A percentile compares a stretch with the other conserved stretches of the same genome.
phyloP scores from a whole-genome alignment of 164 flowering plant species.

The Vitis cinerea region DNA sequence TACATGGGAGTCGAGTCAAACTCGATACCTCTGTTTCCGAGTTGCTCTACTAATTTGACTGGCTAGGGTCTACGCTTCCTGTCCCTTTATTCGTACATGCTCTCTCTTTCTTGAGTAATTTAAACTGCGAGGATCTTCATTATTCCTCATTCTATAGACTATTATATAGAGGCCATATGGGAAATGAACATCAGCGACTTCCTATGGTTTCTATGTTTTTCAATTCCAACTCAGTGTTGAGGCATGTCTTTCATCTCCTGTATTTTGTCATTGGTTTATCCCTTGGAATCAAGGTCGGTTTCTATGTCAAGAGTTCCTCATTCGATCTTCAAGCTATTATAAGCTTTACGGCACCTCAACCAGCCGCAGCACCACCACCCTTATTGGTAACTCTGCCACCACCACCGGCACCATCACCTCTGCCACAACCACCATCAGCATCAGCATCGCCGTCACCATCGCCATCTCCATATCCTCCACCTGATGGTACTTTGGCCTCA shows the following conservation, averaged over 20 bases:
- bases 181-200: slow-evolving; percentile 2
- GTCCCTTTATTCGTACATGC: neutral
- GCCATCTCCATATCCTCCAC: neutral
- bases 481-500: neutral
- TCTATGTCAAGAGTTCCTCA: slow-evolving; percentile 4
- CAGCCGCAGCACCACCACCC: neutral
- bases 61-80: neutral
- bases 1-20: neutral
- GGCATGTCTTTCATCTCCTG: slow-evolving; percentile 1
- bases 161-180: slow-evolving; percentile 1
- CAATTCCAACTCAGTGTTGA: neutral
- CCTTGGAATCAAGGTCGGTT: slow-evolving; percentile 10
- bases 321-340: neutral
- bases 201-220: slow-evolving; percentile 1
- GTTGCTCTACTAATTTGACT: neutral
- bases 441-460: slow-evolving; percentile 1
- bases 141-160: neutral
- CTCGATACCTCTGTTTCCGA: neutral
- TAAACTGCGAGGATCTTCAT: too few species aligned
- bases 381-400: neutral
- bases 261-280: slow-evolving; percentile 19
- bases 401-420: neutral
- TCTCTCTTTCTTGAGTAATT: neutral
- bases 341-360: neutral
- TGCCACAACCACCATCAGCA: neutral